A percentile compares a stretch with the other conserved stretches of the same genome.
Conservation (phyloP, 2,329 filamentous ascomycete species). For the Cadophora malorum region DNA sequence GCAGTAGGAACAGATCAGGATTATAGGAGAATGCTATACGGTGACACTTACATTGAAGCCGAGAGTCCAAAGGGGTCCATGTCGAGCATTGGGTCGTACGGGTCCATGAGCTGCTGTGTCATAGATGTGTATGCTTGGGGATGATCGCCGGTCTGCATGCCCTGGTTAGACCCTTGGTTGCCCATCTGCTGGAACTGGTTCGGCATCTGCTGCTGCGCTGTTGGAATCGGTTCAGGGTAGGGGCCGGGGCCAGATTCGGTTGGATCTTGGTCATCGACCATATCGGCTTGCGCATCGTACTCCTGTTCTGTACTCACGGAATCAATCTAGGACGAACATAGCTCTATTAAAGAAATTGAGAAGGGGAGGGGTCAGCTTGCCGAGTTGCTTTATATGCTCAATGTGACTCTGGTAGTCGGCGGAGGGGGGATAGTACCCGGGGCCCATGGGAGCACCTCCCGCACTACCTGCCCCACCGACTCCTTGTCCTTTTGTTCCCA, state of each 20-base stretch:
- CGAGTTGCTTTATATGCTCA: conserved; percentile 93
- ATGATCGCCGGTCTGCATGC: conserved; percentile 49
- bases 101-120: conserved; percentile 60
- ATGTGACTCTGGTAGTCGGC: conserved; percentile 88
- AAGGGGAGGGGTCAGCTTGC: conserved; percentile 72
- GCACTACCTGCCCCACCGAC: conserved; percentile 46
- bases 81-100: conserved; percentile 87
- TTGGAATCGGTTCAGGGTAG: conserved; percentile 64
- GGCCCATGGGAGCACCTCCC: conserved; percentile 49
- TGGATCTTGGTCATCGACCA: conserved; percentile 82
- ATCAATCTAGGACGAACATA: conserved; percentile 72
- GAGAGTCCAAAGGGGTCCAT: conserved; percentile 93
- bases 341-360: conserved; percentile 57
- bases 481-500: conserved; percentile 44
- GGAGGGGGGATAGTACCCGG: conserved; percentile 78
- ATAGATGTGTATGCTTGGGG: conserved; percentile 50
- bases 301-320: conserved; percentile 84
- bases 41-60: conserved; percentile 67
- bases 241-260: conserved; percentile 72
- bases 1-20: not conserved
- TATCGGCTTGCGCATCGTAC: conserved; percentile 88
- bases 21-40: too few species aligned
- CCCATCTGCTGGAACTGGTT: conserved; percentile 36
- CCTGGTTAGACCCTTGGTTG: conserved; percentile 51
- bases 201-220: conserved; percentile 41